phyloP scores from a whole-genome alignment of 2,329 filamentous ascomycete genomes.

The Passalora sequoiae region DNA sequence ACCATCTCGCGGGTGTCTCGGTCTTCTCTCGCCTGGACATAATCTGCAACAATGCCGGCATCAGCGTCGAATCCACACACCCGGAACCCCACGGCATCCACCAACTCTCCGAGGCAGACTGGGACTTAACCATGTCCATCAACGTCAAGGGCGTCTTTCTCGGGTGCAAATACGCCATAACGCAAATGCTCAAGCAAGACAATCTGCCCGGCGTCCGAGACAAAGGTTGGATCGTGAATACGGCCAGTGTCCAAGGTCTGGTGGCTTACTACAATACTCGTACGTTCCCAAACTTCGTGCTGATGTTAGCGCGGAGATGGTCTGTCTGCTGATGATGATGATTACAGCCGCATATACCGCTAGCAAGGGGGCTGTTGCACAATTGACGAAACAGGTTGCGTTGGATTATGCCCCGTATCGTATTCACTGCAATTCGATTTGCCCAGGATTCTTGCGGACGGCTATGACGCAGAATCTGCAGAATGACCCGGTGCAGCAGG shows the following conservation, averaged over 20 bases:
- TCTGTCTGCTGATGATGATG: not conserved
- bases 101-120: slow-evolving; percentile 32
- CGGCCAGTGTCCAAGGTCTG: slow-evolving; percentile 34
- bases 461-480: slow-evolving; percentile 39
- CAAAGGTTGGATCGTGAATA: slow-evolving; percentile 39
- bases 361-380: slow-evolving; percentile 45
- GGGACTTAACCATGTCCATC: slow-evolving; percentile 35
- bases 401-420: slow-evolving; percentile 29
- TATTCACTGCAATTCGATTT: slow-evolving; percentile 41
- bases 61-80: slow-evolving; percentile 25
- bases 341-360: slow-evolving; percentile 40
- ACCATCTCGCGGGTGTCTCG: slow-evolving; percentile 20
- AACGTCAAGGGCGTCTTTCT: slow-evolving; percentile 39
- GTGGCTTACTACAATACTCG: slow-evolving; percentile 31
- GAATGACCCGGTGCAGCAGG: slow-evolving; percentile 25
- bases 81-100: slow-evolving; percentile 26
- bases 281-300: too few relatives aligned
- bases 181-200: slow-evolving; percentile 37
- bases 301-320: slow-evolving; percentile 6
- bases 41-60: slow-evolving; percentile 12
- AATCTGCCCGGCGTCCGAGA: slow-evolving; percentile 24
- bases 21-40: slow-evolving; percentile 27
- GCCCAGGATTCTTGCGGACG: slow-evolving; percentile 37
- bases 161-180: slow-evolving; percentile 36
- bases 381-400: slow-evolving; percentile 44